A percentile compares a stretch with the other conserved stretches of the same genome.
phyloP scores from a whole-genome alignment of 2,329 filamentous ascomycete genomes.

The Proliferodiscus dingleyae region DNA sequence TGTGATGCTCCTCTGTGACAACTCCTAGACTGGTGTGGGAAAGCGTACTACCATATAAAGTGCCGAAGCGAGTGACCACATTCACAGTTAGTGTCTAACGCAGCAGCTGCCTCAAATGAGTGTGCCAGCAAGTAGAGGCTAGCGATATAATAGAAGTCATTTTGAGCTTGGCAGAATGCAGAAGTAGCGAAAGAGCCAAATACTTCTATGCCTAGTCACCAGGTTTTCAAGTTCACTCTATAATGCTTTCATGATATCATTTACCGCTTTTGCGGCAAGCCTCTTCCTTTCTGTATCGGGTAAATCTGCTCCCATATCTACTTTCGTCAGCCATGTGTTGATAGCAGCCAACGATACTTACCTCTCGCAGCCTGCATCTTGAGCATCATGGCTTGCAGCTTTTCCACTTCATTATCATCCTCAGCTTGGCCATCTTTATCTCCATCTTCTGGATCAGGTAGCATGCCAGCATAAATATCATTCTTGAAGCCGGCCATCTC shows the following conservation, averaged over 20 bases:
- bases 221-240: conserved; percentile 4
- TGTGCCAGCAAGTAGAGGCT: no score
- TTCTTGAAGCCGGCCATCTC: conserved; percentile 36
- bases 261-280: conserved; percentile 57
- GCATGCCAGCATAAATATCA: conserved; percentile 28
- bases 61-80: no score
- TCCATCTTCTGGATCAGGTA: background rate
- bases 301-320: conserved; percentile 55
- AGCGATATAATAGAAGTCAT: no score
- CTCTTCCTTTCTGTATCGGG: conserved; percentile 56
- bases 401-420: conserved; percentile 44
- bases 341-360: conserved; percentile 11
- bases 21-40: no score
- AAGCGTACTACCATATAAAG: no score
- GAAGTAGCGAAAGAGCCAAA: no score
- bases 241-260: conserved; percentile 54
- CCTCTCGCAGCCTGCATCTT: conserved; percentile 54
- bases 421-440: conserved; percentile 24
- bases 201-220: no score
- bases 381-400: conserved; percentile 59
- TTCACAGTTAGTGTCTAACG: no score
- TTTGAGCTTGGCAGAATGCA: no score
- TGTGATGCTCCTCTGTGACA: no score
- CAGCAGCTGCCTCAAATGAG: no score
- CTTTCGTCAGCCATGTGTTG: conserved; percentile 16